A percentile compares a stretch with the other conserved stretches of the same genome.
Conservation (phyloP, 2,329 filamentous ascomycete species). For the Hyphodiscus sp. region DNA sequence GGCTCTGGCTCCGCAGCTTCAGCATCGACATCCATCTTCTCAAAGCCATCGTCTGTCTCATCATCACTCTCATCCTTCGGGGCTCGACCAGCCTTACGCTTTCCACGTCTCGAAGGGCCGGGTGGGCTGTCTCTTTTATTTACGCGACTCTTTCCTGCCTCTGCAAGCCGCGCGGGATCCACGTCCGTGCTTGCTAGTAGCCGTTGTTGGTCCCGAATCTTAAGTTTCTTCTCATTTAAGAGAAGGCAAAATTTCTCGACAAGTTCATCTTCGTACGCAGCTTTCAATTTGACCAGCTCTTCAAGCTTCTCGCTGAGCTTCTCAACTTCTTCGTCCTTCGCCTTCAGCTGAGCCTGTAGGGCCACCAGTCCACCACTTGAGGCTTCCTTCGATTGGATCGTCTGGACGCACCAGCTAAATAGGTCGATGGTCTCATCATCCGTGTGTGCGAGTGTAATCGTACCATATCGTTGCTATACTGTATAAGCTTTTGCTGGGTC, state of each 20-base stretch:
- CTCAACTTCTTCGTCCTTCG: slow-evolving; percentile 49
- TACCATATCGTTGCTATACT: slow-evolving; percentile 60
- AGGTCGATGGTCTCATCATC: slow-evolving; percentile 52
- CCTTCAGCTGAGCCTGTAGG: slow-evolving; percentile 35
- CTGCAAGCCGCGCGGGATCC: slow-evolving; percentile 19
- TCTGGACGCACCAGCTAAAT: slow-evolving; percentile 63
- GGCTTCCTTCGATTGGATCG: slow-evolving; percentile 35
- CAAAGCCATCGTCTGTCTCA: slow-evolving; percentile 41
- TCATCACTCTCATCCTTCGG: slow-evolving; percentile 28
- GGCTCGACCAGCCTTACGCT: slow-evolving; percentile 40
- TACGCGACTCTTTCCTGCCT: slow-evolving; percentile 8
- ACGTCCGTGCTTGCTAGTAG: slow-evolving; percentile 37
- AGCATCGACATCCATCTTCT: slow-evolving; percentile 45
- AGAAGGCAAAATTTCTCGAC: slow-evolving; percentile 64
- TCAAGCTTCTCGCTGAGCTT: slow-evolving; percentile 58
- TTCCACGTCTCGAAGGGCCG: slow-evolving; percentile 37
- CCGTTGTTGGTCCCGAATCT: slow-evolving; percentile 67
- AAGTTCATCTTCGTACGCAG: slow-evolving; percentile 58
- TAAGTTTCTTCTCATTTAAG: slow-evolving; percentile 73
- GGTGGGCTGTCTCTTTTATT: slow-evolving; percentile 8
- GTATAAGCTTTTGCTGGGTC: slow-evolving; percentile 11
- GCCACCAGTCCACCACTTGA: slow-evolving; percentile 11
- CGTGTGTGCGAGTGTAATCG: slow-evolving; percentile 46
- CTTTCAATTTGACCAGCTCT: slow-evolving; percentile 59
- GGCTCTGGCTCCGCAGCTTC: slow-evolving; percentile 13